Base-by-base conservation (phyloP, 768 basidiomycete genomes). In the Sporobolomyces phaffii region DNA sequence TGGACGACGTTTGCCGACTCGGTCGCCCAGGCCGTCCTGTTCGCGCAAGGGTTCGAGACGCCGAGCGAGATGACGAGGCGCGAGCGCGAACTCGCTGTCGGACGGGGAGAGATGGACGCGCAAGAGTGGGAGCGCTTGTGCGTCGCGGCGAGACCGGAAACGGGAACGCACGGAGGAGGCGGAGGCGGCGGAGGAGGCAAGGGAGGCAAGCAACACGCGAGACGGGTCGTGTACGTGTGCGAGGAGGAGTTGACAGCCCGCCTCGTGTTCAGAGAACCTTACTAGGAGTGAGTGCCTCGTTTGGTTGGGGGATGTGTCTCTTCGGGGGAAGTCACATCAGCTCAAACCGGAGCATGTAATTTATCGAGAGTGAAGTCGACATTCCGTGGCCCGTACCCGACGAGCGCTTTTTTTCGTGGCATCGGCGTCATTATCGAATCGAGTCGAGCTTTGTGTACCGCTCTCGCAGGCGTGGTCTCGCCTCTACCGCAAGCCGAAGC, bases 1-100 rank as follows among this genome's bases (percentile, higher is more conserved):
- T 72, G 65, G 65, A 2, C 36, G 18, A n/a, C 41, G 3, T 72
- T 72, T 44, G 58, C 59, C 14, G 58, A 56, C 9, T 29, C 24
- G 5, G 64, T 71, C 28, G 70, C 59, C 9, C 36, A 41, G 2
- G 54, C 57, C 2, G 17, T 69, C 28, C 45, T 69, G 2, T 4
- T 18, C 0, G 44, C 57, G 28, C 62, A 38, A 26, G 45, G 17
- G 0, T 48, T 44, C 31, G 44, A 36, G 17, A 45, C 48, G 18
- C 18, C 50, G 24, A 50, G 29, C 5, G 61, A 62, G 49, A 29
- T 68, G 17, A 13, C 51, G 26, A 17, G 28, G 24, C 3, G 29
- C 14, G 61, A 59, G 49, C 28, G 51, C 36, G 0, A 14, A 18
- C 13, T 2, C 1, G 66, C 61, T 4, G 36, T 54, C n/a, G 56